phyloP scores from a whole-genome alignment of 2,329 filamentous ascomycete species.

The Calonectria pseudoreteaudii region DNA sequence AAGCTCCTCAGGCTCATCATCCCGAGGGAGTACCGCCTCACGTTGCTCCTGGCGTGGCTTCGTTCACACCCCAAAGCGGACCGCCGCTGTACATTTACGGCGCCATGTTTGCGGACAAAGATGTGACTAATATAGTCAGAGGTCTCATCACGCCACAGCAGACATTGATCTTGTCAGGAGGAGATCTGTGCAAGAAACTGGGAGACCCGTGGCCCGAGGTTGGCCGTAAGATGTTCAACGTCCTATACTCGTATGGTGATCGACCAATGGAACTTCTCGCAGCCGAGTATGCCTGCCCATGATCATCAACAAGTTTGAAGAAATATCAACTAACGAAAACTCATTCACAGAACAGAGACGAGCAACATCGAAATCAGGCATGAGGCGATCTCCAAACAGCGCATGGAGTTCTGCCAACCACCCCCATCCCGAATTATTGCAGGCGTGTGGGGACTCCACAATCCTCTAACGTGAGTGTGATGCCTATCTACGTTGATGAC shows the following conservation, averaged over 20 bases:
- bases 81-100: conserved; percentile 22
- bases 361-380: conserved; percentile 25
- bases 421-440: conserved; percentile 21
- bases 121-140: conserved; percentile 17
- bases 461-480: conserved; percentile 21
- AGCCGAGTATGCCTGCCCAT: conserved; percentile 7
- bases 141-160: conserved; percentile 15
- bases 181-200: conserved; percentile 7
- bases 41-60: not conserved
- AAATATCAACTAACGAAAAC: not conserved
- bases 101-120: conserved; percentile 25
- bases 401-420: conserved; percentile 25
- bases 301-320: not conserved
- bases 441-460: conserved; percentile 20
- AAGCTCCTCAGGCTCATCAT: not conserved
- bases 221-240: conserved; percentile 24
- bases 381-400: conserved; percentile 26
- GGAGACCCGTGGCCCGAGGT: conserved; percentile 26
- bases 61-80: not conserved
- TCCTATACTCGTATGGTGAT: conserved; percentile 24
- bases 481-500: too few species aligned
- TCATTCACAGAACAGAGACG: conserved; percentile 4
- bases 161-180: conserved; percentile 9
- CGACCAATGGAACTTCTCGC: conserved; percentile 26
- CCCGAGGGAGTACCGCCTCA: not conserved